A percentile compares a stretch with the other conserved stretches of the same genome.
These are phyloP conservation scores for Pseudomonodictys pantanalensis DNA, from an alignment of 495 filamentous ascomycete species.

Conservation along the genomic window DNA sequence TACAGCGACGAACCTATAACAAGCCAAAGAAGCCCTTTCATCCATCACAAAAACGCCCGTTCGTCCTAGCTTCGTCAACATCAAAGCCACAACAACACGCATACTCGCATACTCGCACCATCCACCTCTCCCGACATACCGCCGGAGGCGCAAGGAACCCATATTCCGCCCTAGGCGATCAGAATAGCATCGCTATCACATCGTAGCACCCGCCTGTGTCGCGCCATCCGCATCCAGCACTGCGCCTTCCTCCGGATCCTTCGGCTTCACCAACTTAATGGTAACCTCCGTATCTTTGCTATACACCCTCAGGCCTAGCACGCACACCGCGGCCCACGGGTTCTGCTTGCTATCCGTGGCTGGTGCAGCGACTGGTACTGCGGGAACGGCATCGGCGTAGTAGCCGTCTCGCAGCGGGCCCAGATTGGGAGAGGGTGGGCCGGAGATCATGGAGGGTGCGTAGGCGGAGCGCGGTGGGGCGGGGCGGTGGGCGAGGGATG, in stretches of 20 bases:
- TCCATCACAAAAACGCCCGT: too few relatives aligned
- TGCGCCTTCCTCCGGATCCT: conserved; percentile 26
- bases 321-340: conserved; percentile 32
- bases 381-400: conserved; percentile 2
- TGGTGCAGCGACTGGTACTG: not conserved
- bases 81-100: too few relatives aligned
- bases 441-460: not conserved
- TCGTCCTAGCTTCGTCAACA: too few relatives aligned
- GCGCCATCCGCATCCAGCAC: conserved; percentile 28
- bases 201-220: conserved; percentile 27
- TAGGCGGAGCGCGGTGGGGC: too few relatives aligned
- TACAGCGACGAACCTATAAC: too few relatives aligned
- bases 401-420: conserved; percentile 12
- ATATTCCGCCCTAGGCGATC: not conserved
- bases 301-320: conserved; percentile 29
- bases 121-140: not conserved
- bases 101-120: not conserved
- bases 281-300: conserved; percentile 28
- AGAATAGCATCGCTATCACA: conserved; percentile 11
- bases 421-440: not conserved
- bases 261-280: conserved; percentile 33
- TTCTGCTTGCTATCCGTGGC: conserved; percentile 24
- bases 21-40: too few relatives aligned
- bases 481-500: too few relatives aligned
- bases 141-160: not conserved